Evolutionary conservation across 2,329 filamentous ascomycete species (phyloP).

Genomic region (Rutstroemia sp.): DNA sequence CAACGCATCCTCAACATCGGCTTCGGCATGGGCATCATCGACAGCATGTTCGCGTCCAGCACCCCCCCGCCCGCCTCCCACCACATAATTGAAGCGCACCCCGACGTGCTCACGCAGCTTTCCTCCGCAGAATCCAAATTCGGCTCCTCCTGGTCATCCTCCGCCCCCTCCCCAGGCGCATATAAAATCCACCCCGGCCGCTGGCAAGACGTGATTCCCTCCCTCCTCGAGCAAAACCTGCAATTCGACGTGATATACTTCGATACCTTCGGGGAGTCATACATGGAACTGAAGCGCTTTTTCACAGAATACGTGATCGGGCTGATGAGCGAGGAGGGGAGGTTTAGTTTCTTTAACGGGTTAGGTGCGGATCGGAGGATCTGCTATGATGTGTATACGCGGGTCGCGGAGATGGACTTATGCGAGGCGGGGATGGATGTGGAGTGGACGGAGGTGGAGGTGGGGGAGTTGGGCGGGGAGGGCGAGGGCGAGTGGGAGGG

Average conservation of each 20-base stretch:
- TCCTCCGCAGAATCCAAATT: slow-evolving; percentile 35
- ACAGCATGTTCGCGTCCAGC: slow-evolving; percentile 64
- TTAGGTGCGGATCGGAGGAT: slow-evolving; percentile 87
- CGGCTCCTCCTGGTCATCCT: slow-evolving; percentile 46
- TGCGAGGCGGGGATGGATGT: slow-evolving; percentile 84
- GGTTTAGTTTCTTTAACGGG: slow-evolving; percentile 85
- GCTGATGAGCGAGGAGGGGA: slow-evolving; percentile 62
- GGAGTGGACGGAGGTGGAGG: slow-evolving; percentile 69
- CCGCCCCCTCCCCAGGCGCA: slow-evolving; percentile 47
- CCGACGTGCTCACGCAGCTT: slow-evolving; percentile 64
- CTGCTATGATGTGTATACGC: slow-evolving; percentile 93
- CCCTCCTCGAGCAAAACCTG: slow-evolving; percentile 59
- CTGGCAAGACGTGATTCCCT: slow-evolving; percentile 76
- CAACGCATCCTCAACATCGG: slow-evolving; percentile 77
- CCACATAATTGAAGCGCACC: slow-evolving; percentile 83
- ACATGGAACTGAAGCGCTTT: slow-evolving; percentile 75
- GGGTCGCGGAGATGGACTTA: slow-evolving; percentile 85
- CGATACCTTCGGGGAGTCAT: slow-evolving; percentile 95
- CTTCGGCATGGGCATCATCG: slow-evolving; percentile 87
- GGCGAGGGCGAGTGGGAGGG: slow-evolving; percentile 79
- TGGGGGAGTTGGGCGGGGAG: slow-evolving; percentile 40
- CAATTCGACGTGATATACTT: slow-evolving; percentile 90
- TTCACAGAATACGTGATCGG: slow-evolving; percentile 82
- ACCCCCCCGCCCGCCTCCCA: slow-evolving; percentile 52
- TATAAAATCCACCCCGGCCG: slow-evolving; percentile 64